Evolutionary conservation across 1,284 basidiomycete species (phyloP).

Genomic region (Tremellales sp.): DNA sequence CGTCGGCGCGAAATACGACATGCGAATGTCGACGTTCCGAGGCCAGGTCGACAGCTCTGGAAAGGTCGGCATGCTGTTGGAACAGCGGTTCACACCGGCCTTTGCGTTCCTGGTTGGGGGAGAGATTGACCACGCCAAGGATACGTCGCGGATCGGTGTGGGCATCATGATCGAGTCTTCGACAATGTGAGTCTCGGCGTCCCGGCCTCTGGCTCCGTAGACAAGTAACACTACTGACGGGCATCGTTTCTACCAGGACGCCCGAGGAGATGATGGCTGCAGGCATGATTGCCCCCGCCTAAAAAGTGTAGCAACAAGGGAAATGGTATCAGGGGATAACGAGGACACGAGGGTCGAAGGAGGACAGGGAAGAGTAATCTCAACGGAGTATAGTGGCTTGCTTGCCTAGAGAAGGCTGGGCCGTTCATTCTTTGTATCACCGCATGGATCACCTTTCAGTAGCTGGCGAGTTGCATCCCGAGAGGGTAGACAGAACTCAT

Average conservation of each 20-base stretch:
- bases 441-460: slow-evolving; percentile 2
- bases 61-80: slow-evolving; percentile 90
- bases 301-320: no score
- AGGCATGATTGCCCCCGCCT: slow-evolving; percentile 42
- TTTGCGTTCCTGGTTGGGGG: slow-evolving; percentile 93
- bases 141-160: slow-evolving; percentile 87
- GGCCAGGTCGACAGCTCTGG: slow-evolving; percentile 89
- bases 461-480: no score
- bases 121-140: slow-evolving; percentile 99
- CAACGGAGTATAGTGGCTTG: neutral
- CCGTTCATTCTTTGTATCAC: neutral
- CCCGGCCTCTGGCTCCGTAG: neutral
- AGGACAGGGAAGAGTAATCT: neutral
- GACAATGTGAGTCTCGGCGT: slow-evolving; percentile 33
- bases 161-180: slow-evolving; percentile 87
- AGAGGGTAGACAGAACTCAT: no score
- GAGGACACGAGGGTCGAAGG: neutral
- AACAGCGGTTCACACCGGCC: slow-evolving; percentile 91
- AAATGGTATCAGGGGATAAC: neutral
- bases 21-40: slow-evolving; percentile 86
- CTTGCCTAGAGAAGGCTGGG: neutral
- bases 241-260: slow-evolving; percentile 12
- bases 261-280: slow-evolving; percentile 49
- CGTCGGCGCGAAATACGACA: slow-evolving; percentile 92
- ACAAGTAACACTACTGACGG: slow-evolving; percentile 5